A percentile compares a stretch with the other conserved stretches of the same genome.
Conservation (phyloP, 2,329 filamentous ascomycete genomes). For the Clarireedia paspali region DNA sequence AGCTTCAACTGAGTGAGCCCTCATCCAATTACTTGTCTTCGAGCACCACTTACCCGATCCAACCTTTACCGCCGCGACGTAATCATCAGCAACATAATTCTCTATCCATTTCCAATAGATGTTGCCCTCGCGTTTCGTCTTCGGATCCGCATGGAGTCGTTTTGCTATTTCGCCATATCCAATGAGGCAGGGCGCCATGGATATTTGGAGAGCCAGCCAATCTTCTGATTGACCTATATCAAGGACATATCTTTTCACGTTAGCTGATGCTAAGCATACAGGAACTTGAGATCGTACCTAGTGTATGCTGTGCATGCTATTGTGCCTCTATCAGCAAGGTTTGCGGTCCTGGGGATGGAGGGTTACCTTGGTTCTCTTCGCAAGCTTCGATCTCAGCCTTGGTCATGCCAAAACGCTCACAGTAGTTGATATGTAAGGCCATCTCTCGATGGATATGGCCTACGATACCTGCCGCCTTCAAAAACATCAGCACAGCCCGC, state of each 20-base stretch:
- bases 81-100: constrained; percentile 79
- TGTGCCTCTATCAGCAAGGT: too few relatives aligned
- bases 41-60: constrained; percentile 51
- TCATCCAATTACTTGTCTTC: background rate
- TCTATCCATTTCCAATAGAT: constrained; percentile 86
- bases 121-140: constrained; percentile 57
- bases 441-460: constrained; percentile 73
- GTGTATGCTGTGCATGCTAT: constrained; percentile 73
- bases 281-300: constrained; percentile 23
- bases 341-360: background rate
- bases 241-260: constrained; percentile 61
- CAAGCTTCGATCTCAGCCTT: constrained; percentile 63
- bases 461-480: constrained; percentile 60
- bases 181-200: constrained; percentile 80
- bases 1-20: constrained; percentile 35
- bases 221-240: constrained; percentile 84
- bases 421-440: constrained; percentile 74
- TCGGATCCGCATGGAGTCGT: constrained; percentile 56
- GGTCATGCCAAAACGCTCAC: constrained; percentile 69
- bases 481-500: background rate
- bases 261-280: background rate
- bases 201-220: constrained; percentile 78
- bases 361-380: constrained; percentile 64
- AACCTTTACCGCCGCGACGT: constrained; percentile 60
- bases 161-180: constrained; percentile 77